These are phyloP conservation scores for Sporothrix luriei DNA, from an alignment of 2,329 filamentous ascomycete species.

Conservation along the genomic window DNA sequence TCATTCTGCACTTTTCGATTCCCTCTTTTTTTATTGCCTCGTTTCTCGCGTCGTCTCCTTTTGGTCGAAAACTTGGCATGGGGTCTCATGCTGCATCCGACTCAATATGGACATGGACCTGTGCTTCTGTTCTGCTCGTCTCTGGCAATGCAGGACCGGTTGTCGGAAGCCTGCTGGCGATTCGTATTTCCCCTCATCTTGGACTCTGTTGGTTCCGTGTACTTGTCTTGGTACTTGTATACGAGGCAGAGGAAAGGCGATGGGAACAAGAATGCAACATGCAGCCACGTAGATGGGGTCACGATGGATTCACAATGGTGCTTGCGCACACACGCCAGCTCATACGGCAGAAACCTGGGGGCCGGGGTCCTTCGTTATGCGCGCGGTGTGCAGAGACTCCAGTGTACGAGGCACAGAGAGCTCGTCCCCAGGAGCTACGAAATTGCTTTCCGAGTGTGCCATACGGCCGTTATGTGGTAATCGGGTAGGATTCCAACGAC, in stretches of 20 bases:
- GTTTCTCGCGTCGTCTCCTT: too few species aligned
- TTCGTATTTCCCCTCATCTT: constrained; percentile 19
- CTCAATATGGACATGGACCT: background rate
- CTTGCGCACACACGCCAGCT: too few species aligned
- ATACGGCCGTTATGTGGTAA: background rate
- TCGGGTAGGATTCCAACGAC: background rate
- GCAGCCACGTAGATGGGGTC: background rate
- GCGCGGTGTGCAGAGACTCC: too few species aligned
- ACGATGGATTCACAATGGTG: too few species aligned
- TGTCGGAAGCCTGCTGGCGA: background rate
- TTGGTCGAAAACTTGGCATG: constrained; percentile 18
- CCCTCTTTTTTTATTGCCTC: too few species aligned
- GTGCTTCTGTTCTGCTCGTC: background rate
- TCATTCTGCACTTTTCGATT: background rate
- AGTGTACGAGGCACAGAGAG: too few species aligned
- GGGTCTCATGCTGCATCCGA: background rate
- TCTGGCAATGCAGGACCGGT: background rate
- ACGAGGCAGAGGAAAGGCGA: background rate
- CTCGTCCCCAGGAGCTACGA: too few species aligned
- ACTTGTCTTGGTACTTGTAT: background rate
- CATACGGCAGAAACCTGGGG: too few species aligned
- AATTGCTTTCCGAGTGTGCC: too few species aligned
- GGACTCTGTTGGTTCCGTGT: background rate
- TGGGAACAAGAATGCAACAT: background rate
- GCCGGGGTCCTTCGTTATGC: too few species aligned